Conservation (phyloP, 306 rosid species). For the Sesbania bispinosa region DNA sequence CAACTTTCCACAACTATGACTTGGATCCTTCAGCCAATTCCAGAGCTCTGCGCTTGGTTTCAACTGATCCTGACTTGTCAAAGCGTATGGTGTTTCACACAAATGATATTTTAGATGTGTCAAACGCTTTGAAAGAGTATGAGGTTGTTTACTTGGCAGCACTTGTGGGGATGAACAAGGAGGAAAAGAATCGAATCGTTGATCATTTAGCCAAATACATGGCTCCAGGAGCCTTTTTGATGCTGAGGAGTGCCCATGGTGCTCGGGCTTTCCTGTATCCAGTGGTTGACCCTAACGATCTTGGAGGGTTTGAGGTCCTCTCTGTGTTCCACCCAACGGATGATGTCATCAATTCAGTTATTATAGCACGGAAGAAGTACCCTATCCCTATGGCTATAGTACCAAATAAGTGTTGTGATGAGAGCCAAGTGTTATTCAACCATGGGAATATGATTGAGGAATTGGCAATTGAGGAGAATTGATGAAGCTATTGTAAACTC, state of each 20-base stretch:
- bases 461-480: constrained; percentile 43
- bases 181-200: constrained; percentile 49
- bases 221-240: constrained; percentile 66
- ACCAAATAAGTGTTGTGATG: constrained; percentile 40
- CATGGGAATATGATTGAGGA: constrained; percentile 56
- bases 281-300: constrained; percentile 60
- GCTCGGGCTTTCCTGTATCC: constrained; percentile 91
- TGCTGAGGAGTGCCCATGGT: constrained; percentile 90
- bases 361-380: constrained; percentile 57
- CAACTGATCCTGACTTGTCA: constrained; percentile 56
- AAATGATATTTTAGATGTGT: constrained; percentile 55
- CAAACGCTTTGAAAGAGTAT: constrained; percentile 38
- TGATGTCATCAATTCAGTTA: constrained; percentile 75
- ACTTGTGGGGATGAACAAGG: constrained; percentile 78
- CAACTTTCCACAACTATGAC: constrained; percentile 76
- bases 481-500: no score
- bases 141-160: constrained; percentile 89
- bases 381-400: constrained; percentile 15
- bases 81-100: constrained; percentile 70
- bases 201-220: constrained; percentile 60
- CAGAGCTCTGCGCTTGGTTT: constrained; percentile 47
- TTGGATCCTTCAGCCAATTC: constrained; percentile 66
- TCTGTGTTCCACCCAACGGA: constrained; percentile 75
- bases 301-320: constrained; percentile 71
- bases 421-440: constrained; percentile 39